Base-by-base conservation (phyloP, 306 rosid genomes). In the Sindora glabra region DNA sequence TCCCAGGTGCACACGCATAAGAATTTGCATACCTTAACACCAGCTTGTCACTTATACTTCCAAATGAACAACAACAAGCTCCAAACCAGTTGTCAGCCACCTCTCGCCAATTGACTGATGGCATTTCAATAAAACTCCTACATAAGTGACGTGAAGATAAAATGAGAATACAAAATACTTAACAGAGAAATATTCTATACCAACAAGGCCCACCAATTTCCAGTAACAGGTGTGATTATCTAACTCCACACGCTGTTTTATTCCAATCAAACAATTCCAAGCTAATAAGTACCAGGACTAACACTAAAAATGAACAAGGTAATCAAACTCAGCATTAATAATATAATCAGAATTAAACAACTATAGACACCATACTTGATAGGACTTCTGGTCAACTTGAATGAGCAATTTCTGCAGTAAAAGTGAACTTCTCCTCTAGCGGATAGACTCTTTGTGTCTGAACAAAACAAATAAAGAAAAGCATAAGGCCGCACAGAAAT, bases 1-100 rank as follows among this genome's bases (percentile, higher is more conserved):
- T 41, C 47, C 94, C 96, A 47, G 66, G 86, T 6, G 56, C 50
- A 42, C 94, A 86, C 0, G 67, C 46, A 32, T 80, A 76, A 22
- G 94, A 79, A 56, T 73, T 83, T 17, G 78, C 89, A 77, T 86
- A 92, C 44, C 64, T 75, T 63, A 64, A 47, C 64, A 92, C 98
- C 76, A 92, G 57, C 85, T 86, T 83, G 80, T 92, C 98, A 74
- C 98, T 86, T 70, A 82, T 63, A 16, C 92, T 95, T 62, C 98
- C 98, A 63, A 92, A 89, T 4, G 94, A 81, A 70, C 95, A 92
- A 74, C 98, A 88, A 80, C 95, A 86, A 62, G 86, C 59, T 52
- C 94, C 98, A 74, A 86, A 89, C 96, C 96, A 92, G 70, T 88
- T 83, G 70, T 92, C 98, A 61, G 98, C 98, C 56, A 86, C 84